These are phyloP conservation scores for Yamadazyma epiphylla DNA, from an alignment of 1,139 yeast species.

Conservation along the genomic window DNA sequence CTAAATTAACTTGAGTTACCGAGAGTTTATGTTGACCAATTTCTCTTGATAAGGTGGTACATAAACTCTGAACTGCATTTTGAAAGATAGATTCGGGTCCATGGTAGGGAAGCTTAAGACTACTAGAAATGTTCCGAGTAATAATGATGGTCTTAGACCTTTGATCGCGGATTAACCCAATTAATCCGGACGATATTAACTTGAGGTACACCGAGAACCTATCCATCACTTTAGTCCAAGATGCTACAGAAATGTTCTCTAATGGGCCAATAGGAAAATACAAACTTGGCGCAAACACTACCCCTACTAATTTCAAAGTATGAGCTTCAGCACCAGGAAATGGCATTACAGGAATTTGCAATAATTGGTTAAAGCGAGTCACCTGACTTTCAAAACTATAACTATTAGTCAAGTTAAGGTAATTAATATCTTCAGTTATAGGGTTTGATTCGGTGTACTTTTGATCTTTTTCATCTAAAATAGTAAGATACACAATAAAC, in stretches of 20 bases:
- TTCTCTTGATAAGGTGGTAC: conserved; percentile 39
- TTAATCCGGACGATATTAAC: conserved; percentile 53
- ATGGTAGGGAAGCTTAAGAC: conserved; percentile 45
- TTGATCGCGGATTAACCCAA: conserved; percentile 50
- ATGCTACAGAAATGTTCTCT: conserved; percentile 49
- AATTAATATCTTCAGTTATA: conserved; percentile 49
- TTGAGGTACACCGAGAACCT: conserved; percentile 45
- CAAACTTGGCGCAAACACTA: conserved; percentile 60
- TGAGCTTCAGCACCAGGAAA: conserved; percentile 56
- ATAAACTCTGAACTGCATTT: conserved; percentile 30
- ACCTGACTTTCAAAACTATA: conserved; percentile 28
- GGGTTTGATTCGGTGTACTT: conserved; percentile 56
- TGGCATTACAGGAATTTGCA: conserved; percentile 37
- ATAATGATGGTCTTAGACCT: conserved; percentile 42
- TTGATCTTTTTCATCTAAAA: conserved; percentile 60
- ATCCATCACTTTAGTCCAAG: conserved; percentile 52
- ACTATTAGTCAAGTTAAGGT: conserved; percentile 30
- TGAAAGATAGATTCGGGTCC: conserved; percentile 46
- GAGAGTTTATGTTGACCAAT: conserved; percentile 37
- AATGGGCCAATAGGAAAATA: conserved; percentile 69
- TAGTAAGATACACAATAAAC: conserved; percentile 73
- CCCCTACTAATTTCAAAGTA: conserved; percentile 49
- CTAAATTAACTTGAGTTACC: conserved; percentile 45
- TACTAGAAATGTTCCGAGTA: conserved; percentile 41
- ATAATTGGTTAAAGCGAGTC: conserved; percentile 37